These are phyloP conservation scores for Lasiodiplodia hormozganensis DNA, from an alignment of 2,329 filamentous ascomycete genomes.

Conservation along the genomic window DNA sequence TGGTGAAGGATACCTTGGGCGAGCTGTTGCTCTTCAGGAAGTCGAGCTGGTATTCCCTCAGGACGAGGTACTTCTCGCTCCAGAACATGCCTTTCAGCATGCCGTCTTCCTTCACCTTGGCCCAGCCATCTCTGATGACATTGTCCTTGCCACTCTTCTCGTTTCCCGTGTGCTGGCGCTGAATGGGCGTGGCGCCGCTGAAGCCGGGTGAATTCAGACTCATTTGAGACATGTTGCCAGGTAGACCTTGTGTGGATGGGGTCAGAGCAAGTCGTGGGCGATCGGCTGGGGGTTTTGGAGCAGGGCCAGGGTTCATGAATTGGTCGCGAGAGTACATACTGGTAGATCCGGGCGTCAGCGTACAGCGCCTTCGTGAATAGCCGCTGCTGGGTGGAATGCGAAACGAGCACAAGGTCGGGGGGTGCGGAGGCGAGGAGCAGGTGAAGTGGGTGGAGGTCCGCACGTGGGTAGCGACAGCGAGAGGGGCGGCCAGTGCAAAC, in stretches of 20 bases:
- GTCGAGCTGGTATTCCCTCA: constrained; percentile 91
- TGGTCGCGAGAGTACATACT: constrained; percentile 68
- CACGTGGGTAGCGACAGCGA: constrained; percentile 9
- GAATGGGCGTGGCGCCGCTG: constrained; percentile 47
- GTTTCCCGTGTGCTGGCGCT: constrained; percentile 47
- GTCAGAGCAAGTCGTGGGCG: constrained; percentile 82
- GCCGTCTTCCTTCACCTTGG: constrained; percentile 89
- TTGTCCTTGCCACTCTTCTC: constrained; percentile 47
- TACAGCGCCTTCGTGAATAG: background rate
- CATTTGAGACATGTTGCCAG: constrained; percentile 81
- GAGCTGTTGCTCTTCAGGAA: constrained; percentile 92
- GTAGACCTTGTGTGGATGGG: constrained; percentile 72
- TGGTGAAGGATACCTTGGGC: constrained; percentile 80
- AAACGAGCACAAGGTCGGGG: background rate
- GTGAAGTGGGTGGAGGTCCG: constrained; percentile 18
- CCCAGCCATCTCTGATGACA: constrained; percentile 70
- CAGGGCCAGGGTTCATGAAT: constrained; percentile 97
- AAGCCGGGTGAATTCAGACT: constrained; percentile 68
- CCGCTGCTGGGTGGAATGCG: background rate
- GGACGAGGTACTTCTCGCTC: constrained; percentile 90
- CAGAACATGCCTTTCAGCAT: constrained; percentile 80
- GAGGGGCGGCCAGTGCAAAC: background rate
- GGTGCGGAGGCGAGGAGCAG: background rate
- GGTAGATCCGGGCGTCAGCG: constrained; percentile 29
- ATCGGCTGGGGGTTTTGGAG: constrained; percentile 86